Base-by-base conservation (phyloP, 129 eudicot species). In the Glebionis coronaria region DNA sequence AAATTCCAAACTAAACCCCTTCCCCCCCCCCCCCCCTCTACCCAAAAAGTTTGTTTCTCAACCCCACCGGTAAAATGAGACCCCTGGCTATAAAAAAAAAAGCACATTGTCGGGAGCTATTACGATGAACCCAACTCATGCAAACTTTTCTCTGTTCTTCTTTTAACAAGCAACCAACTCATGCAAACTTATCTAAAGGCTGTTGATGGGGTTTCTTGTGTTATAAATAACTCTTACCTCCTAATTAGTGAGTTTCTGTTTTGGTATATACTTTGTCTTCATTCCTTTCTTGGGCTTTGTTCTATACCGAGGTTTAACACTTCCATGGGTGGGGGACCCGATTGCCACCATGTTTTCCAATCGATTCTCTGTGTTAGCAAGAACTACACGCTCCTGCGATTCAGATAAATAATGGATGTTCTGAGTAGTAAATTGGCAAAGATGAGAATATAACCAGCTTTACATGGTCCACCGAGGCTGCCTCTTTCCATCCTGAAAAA, bases 401-500 rank as follows among this genome's bases (percentile, higher is more conserved):
- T 73, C 76, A 27, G 68, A 82, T 54, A 44, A 15, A 9, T 67
- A 71, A 56, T 74, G 67, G 16, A 10, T 71, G 25, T 10, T 46
- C 19, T 18, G 44, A 15, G 44, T 47, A 13, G n/a, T n/a, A n/a
- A n/a, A n/a, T n/a, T n/a, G n/a, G n/a, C n/a, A n/a, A n/a, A n/a
- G 67, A 55, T 3, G 76, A 60, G 3, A 69, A 63, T 18, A 83
- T 54, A 42, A 79, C 74, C 62, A 87, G 63, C 50, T 56, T 79
- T 67, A 69, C 81, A 55, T 83, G 95, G 23, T 87, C 87, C 74
- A 82, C 78, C 6, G 90, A 72, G 50, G 84, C 77, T 42, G 82
- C 95, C 75, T 87, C 85, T 74, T 87, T 81, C 95, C 95, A 87
- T 82, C 95, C 90, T 87, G 46, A 59, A 79, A 9, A 13, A 23